Conservation (phyloP, 352 stramenopile species). For the Phytophthora cactorum region DNA sequence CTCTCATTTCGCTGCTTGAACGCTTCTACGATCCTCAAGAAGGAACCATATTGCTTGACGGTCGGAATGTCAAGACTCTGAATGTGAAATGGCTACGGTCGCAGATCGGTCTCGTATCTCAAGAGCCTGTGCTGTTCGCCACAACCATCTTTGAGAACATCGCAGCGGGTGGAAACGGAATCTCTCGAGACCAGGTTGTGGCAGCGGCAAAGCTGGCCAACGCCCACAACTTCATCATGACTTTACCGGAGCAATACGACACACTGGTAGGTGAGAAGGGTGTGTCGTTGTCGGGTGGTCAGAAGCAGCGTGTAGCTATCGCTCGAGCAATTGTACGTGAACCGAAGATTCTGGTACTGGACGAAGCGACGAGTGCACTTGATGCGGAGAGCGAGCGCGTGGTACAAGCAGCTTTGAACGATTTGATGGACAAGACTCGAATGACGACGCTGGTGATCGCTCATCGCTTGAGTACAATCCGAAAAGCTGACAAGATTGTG, state of each 20-base stretch:
- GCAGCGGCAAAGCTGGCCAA: conserved; percentile 58
- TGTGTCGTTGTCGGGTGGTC: conserved; percentile 79
- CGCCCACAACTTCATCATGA: conserved; percentile 69
- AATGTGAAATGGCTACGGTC: conserved; percentile 78
- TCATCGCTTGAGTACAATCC: conserved; percentile 50
- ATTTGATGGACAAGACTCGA: too few species aligned
- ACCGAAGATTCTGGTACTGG: conserved; percentile 60
- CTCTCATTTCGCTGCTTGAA: conserved; percentile 66
- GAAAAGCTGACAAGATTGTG: too few species aligned
- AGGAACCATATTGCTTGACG: conserved; percentile 84
- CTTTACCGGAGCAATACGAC: conserved; percentile 89
- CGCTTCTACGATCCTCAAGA: conserved; percentile 89
- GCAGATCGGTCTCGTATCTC: conserved; percentile 76
- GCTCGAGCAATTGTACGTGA: conserved; percentile 55
- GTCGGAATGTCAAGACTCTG: conserved; percentile 73
- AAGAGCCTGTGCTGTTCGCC: conserved; percentile 92
- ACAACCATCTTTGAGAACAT: conserved; percentile 94
- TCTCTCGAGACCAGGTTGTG: conserved; percentile 72
- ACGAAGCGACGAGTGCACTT: conserved; percentile 65
- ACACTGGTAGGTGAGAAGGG: conserved; percentile 60
- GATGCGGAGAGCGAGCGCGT: conserved; percentile 43
- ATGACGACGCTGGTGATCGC: too few species aligned
- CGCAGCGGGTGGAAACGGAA: conserved; percentile 58
- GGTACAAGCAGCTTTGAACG: conserved; percentile 35
- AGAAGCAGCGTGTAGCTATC: conserved; percentile 64